A percentile compares a stretch with the other conserved stretches of the same genome.
Evolutionary conservation across 2,329 filamentous ascomycete genomes (phyloP).

Genomic region (Metarhizium rileyi): DNA sequence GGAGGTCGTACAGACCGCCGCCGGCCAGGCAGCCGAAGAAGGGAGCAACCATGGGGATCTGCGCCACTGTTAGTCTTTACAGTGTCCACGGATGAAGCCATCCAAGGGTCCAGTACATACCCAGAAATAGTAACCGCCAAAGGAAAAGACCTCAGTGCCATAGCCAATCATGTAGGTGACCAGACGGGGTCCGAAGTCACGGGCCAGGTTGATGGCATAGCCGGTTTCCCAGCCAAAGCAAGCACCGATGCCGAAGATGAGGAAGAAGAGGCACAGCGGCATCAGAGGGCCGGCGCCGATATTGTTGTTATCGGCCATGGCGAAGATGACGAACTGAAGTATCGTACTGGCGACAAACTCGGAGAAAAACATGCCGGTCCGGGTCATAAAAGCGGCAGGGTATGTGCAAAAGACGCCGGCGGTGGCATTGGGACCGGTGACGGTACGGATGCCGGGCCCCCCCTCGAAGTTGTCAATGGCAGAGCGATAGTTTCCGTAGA

Average conservation of each 20-base stretch:
- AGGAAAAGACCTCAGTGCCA: slow-evolving; percentile 54
- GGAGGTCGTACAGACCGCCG: slow-evolving; percentile 56
- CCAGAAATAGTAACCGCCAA: slow-evolving; percentile 65
- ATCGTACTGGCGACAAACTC: slow-evolving; percentile 60
- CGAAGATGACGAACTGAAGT: slow-evolving; percentile 64
- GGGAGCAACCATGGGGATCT: slow-evolving; percentile 65
- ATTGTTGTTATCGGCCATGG: slow-evolving; percentile 49
- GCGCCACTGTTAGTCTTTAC: slow-evolving; percentile 6
- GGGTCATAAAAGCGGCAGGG: slow-evolving; percentile 55
- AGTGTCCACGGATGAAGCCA: too few species aligned
- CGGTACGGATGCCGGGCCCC: slow-evolving; percentile 49
- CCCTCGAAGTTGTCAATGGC: slow-evolving; percentile 58
- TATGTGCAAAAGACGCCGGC: slow-evolving; percentile 68
- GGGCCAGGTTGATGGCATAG: slow-evolving; percentile 64
- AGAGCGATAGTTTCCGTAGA: slow-evolving; percentile 54
- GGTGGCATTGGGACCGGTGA: slow-evolving; percentile 47
- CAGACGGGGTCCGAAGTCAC: slow-evolving; percentile 61
- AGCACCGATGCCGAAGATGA: slow-evolving; percentile 63
- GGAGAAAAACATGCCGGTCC: slow-evolving; percentile 58
- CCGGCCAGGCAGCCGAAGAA: slow-evolving; percentile 56
- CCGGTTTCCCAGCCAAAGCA: slow-evolving; percentile 71
- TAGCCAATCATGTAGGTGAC: slow-evolving; percentile 61
- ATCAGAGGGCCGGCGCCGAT: slow-evolving; percentile 45
- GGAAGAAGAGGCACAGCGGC: slow-evolving; percentile 57
- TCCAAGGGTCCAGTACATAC: slow-evolving; percentile 31